Evolutionary conservation across 129 eudicot species (phyloP), one percentile per base, ranked within the genome.

Genomic region (Logfia minima): DNA sequence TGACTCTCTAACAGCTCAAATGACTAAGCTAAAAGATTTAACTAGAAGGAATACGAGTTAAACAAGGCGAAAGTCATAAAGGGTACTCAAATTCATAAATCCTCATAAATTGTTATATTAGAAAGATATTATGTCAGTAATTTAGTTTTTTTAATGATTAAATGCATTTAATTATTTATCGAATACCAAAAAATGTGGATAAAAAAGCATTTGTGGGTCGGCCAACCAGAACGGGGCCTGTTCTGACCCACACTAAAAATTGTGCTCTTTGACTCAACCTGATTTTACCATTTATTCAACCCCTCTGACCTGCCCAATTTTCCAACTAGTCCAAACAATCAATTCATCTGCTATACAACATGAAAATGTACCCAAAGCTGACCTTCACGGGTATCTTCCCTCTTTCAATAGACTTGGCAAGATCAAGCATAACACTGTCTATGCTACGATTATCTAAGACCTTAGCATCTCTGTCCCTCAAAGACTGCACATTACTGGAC

Each of bases 311-410:
- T 19, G 26, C 24, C 26, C 63, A n/a, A 6, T 6, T 19, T n/a
- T 5, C 61, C 61, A 55, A 55, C 23, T n/a, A 24, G 37, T 14
- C 68, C 35, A 64, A 28, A 34, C 63, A 68, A 71, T 60, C 31
- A 62, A 29, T 55, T 39, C 35, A 61, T 59, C 68, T 61, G 22
- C 17, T 23, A 74, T 11, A 59, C n/a, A 31, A 63, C 52, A 41
- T 16, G 6, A 73, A 37, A 69, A 60, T 58, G 70, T 39, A 75
- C 48, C 19, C 48, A 77, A 70, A 58, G 11, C 82, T 71, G 37
- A 95, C 99, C 97, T 91, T 89, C 92, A 74, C 82, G 71, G 97
- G 92, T 67, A 89, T 89, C 87, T 82, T 83, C 62, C 87, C 89
- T 78, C 75, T 90, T 87, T 89, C 91, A 67, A 89, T 78, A 65